phyloP scores from a whole-genome alignment of 805 yeast genomes.

The Sporopachydermia quercuum region DNA sequence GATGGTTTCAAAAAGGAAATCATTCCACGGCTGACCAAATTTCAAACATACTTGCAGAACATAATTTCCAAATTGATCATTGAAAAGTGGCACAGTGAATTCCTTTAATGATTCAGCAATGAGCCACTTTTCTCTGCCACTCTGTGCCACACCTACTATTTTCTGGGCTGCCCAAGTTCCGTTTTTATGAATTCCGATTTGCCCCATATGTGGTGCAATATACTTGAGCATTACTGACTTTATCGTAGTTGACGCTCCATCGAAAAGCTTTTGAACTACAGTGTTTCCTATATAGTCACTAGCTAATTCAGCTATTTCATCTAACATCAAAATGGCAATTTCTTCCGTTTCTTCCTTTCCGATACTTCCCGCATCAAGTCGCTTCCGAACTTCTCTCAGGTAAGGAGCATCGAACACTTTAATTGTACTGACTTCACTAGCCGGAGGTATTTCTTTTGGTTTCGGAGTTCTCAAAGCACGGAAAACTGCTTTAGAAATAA shows the following conservation, averaged over 20 bases:
- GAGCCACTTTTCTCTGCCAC: constrained; percentile 44
- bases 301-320: constrained; percentile 79
- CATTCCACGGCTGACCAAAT: constrained; percentile 79
- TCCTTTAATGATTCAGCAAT: constrained; percentile 63
- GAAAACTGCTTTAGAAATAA: not conserved
- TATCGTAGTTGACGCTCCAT: constrained; percentile 49
- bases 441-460: constrained; percentile 25
- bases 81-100: constrained; percentile 69
- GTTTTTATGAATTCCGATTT: constrained; percentile 89
- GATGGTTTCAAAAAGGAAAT: constrained; percentile 76
- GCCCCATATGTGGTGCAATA: constrained; percentile 69
- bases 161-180: constrained; percentile 99
- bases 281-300: constrained; percentile 94
- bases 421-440: constrained; percentile 55
- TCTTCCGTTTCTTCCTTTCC: constrained; percentile 60
- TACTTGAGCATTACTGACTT: constrained; percentile 70
- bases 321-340: constrained; percentile 67
- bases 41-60: constrained; percentile 89
- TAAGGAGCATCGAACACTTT: constrained; percentile 81
- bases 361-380: constrained; percentile 39
- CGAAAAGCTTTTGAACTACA: constrained; percentile 81
- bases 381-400: constrained; percentile 72
- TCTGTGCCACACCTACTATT: constrained; percentile 62
- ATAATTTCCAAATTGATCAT: constrained; percentile 94
- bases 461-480: not conserved